These are phyloP conservation scores for Penicillium vulpinum DNA, from an alignment of 2,329 filamentous ascomycete genomes.

Conservation along the genomic window DNA sequence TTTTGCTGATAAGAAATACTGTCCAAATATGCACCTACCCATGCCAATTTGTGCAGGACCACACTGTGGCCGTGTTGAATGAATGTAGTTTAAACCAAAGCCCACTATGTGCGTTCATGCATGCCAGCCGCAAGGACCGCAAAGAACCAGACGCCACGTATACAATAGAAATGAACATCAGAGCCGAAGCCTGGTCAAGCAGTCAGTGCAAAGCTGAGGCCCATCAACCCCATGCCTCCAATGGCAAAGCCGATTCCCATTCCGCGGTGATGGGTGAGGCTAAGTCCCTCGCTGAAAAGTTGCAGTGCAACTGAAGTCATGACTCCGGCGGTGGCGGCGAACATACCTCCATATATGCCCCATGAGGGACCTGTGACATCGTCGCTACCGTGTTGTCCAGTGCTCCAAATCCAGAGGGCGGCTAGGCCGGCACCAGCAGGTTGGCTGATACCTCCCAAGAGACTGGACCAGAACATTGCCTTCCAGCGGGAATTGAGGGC, in stretches of 20 bases:
- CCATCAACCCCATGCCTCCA: conserved; percentile 77
- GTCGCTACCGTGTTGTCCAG: conserved; percentile 50
- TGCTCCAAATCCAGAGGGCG: conserved; percentile 79
- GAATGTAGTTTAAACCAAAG: neutral
- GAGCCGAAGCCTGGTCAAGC: conserved; percentile 40
- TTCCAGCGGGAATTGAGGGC: conserved; percentile 76
- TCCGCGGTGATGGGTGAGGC: conserved; percentile 59
- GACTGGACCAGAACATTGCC: conserved; percentile 79
- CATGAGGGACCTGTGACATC: conserved; percentile 48
- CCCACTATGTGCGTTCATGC: conserved; percentile 1
- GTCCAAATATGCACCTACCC: neutral
- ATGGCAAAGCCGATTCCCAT: conserved; percentile 43
- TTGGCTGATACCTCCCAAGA: conserved; percentile 84
- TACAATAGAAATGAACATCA: neutral
- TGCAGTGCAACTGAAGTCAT: conserved; percentile 93
- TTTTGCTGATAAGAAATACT: neutral
- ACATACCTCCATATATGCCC: conserved; percentile 63
- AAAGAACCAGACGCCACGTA: neutral
- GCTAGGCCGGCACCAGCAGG: conserved; percentile 83
- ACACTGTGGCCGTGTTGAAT: neutral
- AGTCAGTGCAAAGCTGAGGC: conserved; percentile 81
- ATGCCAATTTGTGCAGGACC: neutral
- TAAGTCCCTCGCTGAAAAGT: conserved; percentile 81
- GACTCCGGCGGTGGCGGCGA: conserved; percentile 86
- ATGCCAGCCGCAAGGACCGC: neutral